Conservation (phyloP, 2,329 filamentous ascomycete species). For the Penicillium sp. region DNA sequence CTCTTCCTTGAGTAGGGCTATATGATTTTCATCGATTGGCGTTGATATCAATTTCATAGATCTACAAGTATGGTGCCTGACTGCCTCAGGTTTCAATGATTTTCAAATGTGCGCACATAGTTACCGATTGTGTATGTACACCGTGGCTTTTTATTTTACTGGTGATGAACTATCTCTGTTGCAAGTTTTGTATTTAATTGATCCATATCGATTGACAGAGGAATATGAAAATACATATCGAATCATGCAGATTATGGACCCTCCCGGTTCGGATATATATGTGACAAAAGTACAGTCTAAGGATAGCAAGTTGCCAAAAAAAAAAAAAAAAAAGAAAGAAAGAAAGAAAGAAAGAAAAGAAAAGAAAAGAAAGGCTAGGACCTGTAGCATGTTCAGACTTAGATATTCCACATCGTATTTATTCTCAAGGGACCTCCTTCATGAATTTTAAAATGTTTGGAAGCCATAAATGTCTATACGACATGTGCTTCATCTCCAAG, state of each 20-base stretch:
- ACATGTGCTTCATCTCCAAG: neutral
- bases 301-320: neutral
- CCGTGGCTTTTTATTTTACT: neutral
- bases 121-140: slow-evolving; percentile 2
- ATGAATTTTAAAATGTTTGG: neutral
- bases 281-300: neutral
- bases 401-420: neutral
- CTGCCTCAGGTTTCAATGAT: neutral
- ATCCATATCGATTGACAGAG: neutral
- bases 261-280: neutral
- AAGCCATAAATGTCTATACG: neutral
- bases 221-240: neutral
- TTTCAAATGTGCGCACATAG: neutral
- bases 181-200: neutral
- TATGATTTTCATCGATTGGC: neutral
- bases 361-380: too few relatives aligned
- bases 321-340: too few relatives aligned
- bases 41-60: neutral
- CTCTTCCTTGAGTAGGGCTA: neutral
- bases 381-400: too few relatives aligned
- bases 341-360: too few relatives aligned
- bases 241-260: neutral
- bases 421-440: accelerated
- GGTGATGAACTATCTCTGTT: neutral
- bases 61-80: neutral